Base-by-base conservation (phyloP, 2,329 filamentous ascomycete species). In the Aspergillus terreus region DNA sequence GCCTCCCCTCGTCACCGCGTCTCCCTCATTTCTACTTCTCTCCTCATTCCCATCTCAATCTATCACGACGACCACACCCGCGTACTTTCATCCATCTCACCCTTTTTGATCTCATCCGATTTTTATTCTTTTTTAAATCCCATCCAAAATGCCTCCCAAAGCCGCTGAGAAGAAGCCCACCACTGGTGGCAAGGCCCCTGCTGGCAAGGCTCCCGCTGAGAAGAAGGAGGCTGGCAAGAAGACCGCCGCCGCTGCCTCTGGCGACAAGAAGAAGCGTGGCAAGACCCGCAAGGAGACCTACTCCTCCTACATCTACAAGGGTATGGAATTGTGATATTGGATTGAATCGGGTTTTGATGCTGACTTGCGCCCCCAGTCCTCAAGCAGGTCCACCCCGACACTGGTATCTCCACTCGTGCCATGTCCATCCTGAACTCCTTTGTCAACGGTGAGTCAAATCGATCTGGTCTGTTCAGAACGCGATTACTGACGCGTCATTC, bases 251-350 rank as follows among this genome's bases (percentile, higher is more conserved):
- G 90, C 92, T 55, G 85, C 92, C 57, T 85, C 90, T 72, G 94
- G 94, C 61, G 94, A 97, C 69, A 97, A 97, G 91, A 99, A 99
- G 90, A 99, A 97, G 92, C 90, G 94, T 73, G 95, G 91, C 82
- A 99, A 99, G 92, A 90, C 92, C 64, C 87, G 94, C 80, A 97
- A 97, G 88, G 94, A 99, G 84, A 99, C 94, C n/a, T 99, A 99
- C 83, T 95, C 89, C 66, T 95, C 90, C 51, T 99, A 99, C 85
- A 99, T 99, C 80, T 99, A 97, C 89, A 99, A 97, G 84, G 94
- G 92, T 96, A 73, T 54, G 25, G 42, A 21, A 6, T 12, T 35
- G 10, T 74, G 58, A 75, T 72, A 69, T 70, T 50, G 7, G 14
- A 14, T 32, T 49, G 33, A 32, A 42, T 53, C 30, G 9, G 68